Conservation (phyloP, 1,284 basidiomycete species). For the Anthracocystis walkeri region DNA sequence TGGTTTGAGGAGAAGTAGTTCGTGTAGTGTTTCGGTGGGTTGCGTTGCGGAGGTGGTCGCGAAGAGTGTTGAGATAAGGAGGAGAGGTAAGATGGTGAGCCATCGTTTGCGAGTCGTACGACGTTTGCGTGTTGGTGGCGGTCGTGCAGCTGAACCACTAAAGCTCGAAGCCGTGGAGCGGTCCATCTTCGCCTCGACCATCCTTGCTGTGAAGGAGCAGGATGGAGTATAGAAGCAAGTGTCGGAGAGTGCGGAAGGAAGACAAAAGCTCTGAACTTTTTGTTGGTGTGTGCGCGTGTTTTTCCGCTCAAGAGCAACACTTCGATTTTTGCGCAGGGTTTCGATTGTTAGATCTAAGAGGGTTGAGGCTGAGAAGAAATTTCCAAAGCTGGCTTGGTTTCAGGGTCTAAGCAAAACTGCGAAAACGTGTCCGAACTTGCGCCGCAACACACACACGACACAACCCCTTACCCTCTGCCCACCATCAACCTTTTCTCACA, state of each 20-base stretch:
- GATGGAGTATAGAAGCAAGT: too few relatives aligned
- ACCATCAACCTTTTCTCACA: slow-evolving; percentile 2
- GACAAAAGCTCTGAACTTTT: background rate
- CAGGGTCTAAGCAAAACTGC: slow-evolving; percentile 9
- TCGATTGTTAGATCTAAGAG: background rate
- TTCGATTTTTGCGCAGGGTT: background rate
- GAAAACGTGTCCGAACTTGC: background rate
- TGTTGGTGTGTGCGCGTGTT: background rate
- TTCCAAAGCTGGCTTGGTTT: background rate
- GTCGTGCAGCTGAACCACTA: too few relatives aligned
- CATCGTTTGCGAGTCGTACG: background rate
- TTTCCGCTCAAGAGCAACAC: slow-evolving; percentile 5
- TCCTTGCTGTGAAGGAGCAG: background rate
- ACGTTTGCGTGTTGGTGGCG: background rate
- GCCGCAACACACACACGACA: slow-evolving; percentile 4
- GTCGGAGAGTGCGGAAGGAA: background rate
- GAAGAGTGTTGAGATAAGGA: background rate
- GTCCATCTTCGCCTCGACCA: background rate
- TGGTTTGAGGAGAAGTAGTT: slow-evolving; percentile 79
- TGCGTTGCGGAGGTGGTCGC: background rate
- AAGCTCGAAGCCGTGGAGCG: background rate
- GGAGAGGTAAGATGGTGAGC: background rate
- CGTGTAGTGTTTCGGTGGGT: slow-evolving; percentile 69
- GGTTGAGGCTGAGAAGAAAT: background rate
- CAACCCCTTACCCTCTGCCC: background rate